Conservation (phyloP, 2,329 filamentous ascomycete genomes). For the Camptophora hylomeconis region DNA sequence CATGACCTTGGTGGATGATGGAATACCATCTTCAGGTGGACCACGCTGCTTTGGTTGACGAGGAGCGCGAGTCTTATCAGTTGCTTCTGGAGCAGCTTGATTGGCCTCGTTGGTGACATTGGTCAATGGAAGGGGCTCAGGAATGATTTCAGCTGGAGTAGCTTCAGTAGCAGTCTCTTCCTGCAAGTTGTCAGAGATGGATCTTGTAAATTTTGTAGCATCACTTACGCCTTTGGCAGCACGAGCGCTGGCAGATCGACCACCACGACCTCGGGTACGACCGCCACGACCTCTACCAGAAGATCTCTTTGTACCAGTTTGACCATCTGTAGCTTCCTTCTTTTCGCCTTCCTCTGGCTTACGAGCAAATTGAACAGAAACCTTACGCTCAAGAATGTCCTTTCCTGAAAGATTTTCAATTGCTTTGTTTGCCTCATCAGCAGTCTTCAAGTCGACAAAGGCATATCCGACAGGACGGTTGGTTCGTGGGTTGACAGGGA, state of each 20-base stretch:
- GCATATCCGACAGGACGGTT: slow-evolving; percentile 97
- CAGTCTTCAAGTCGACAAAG: slow-evolving; percentile 94
- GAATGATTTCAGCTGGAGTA: slow-evolving; percentile 29
- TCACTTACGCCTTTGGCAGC: slow-evolving; percentile 38
- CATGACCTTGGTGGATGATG: slow-evolving; percentile 99
- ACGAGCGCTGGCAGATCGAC: slow-evolving; percentile 56
- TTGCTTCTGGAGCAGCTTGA: slow-evolving; percentile 21
- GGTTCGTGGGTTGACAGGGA: slow-evolving; percentile 98
- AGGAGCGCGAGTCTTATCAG: slow-evolving; percentile 32
- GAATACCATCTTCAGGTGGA: slow-evolving; percentile 89
- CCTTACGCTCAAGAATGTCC: slow-evolving; percentile 96
- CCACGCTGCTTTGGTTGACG: slow-evolving; percentile 69
- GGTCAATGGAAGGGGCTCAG: slow-evolving; percentile 46
- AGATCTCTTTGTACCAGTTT: slow-evolving; percentile 45
- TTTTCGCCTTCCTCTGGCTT: slow-evolving; percentile 76
- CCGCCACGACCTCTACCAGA: slow-evolving; percentile 47
- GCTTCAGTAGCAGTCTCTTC: slow-evolving; percentile 10
- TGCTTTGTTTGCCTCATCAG: slow-evolving; percentile 86
- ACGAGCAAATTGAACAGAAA: slow-evolving; percentile 95
- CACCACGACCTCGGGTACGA: slow-evolving; percentile 49
- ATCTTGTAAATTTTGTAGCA: slow-evolving; percentile 8
- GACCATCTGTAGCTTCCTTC: slow-evolving; percentile 58
- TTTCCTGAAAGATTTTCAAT: slow-evolving; percentile 93
- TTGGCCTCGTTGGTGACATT: slow-evolving; percentile 42
- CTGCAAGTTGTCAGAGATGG: slow-evolving; percentile 10